Percentiles rank a stretch among this genome's conserved stretches.
Evolutionary conservation across 2,329 filamentous ascomycete genomes (phyloP).

Genomic region (Fusarium longipes): DNA sequence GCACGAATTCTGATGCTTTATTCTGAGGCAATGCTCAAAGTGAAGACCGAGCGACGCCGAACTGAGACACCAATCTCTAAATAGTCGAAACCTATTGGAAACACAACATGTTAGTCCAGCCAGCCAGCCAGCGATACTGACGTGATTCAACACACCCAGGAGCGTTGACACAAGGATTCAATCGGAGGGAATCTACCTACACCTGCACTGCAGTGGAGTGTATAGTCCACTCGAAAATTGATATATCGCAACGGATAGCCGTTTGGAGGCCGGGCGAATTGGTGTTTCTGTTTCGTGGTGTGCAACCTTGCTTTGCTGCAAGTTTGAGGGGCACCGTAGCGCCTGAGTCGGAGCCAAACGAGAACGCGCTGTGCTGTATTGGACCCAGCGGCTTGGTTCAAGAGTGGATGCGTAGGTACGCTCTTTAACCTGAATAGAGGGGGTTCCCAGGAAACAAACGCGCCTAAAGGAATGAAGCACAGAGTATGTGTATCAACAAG

Average conservation of each 20-base stretch:
- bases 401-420: slow-evolving; percentile 17
- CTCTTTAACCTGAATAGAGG: slow-evolving; percentile 3
- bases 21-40: slow-evolving; percentile 19
- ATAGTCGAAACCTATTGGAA: slow-evolving; percentile 32
- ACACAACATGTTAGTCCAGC: slow-evolving; percentile 29
- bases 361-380: slow-evolving; percentile 14
- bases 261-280: slow-evolving; percentile 11
- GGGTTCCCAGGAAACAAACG: not conserved
- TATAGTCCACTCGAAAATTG: not conserved
- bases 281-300: slow-evolving; percentile 7
- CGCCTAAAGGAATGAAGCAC: slow-evolving; percentile 31
- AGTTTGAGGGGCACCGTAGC: slow-evolving; percentile 28
- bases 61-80: slow-evolving; percentile 22
- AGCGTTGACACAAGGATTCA: slow-evolving; percentile 12
- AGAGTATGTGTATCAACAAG: slow-evolving; percentile 19
- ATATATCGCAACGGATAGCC: slow-evolving; percentile 8
- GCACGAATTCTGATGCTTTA: not conserved
- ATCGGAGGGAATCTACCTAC: slow-evolving; percentile 8
- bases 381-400: slow-evolving; percentile 24
- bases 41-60: not conserved
- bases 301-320: slow-evolving; percentile 14
- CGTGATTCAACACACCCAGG: slow-evolving; percentile 19
- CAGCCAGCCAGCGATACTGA: not conserved
- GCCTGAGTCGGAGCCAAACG: slow-evolving; percentile 1
- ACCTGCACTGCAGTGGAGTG: slow-evolving; percentile 11